These are phyloP conservation scores for Tarenaya hassleriana DNA, from an alignment of 345 rosid genomes.

Conservation along the genomic window DNA sequence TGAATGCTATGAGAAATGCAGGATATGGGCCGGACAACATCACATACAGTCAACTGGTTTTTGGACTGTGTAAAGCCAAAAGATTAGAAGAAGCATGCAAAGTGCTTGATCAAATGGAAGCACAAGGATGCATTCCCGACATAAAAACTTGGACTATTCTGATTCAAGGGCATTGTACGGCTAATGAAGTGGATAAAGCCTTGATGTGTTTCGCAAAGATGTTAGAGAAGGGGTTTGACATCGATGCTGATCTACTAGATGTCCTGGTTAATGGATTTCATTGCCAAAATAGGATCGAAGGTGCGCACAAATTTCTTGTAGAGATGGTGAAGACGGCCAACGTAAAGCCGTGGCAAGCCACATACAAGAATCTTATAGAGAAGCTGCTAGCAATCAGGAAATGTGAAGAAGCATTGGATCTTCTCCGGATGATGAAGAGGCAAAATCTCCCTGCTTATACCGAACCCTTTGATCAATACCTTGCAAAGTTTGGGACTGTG, in stretches of 20 bases:
- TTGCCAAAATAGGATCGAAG: constrained; percentile 47
- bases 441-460: constrained; percentile 51
- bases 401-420: constrained; percentile 67
- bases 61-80: constrained; percentile 77
- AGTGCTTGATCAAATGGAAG: constrained; percentile 64
- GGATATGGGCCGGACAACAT: constrained; percentile 78
- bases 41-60: constrained; percentile 73
- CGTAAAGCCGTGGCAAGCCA: constrained; percentile 77
- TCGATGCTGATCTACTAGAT: constrained; percentile 62
- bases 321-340: constrained; percentile 47
- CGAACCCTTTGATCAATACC: constrained; percentile 53
- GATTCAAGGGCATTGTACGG: constrained; percentile 73
- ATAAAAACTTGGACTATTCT: constrained; percentile 86
- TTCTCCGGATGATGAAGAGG: constrained; percentile 63
- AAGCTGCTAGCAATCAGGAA: constrained; percentile 57
- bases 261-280: constrained; percentile 63
- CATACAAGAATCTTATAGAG: constrained; percentile 59
- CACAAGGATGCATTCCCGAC: constrained; percentile 53
- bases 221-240: constrained; percentile 44
- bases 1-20: constrained; percentile 55
- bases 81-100: constrained; percentile 64
- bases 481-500: constrained; percentile 68
- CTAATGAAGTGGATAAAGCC: constrained; percentile 54
- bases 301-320: constrained; percentile 49
- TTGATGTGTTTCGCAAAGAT: constrained; percentile 49